Base-by-base conservation (phyloP, 805 yeast genomes). In the Ascoidea rubescens region DNA sequence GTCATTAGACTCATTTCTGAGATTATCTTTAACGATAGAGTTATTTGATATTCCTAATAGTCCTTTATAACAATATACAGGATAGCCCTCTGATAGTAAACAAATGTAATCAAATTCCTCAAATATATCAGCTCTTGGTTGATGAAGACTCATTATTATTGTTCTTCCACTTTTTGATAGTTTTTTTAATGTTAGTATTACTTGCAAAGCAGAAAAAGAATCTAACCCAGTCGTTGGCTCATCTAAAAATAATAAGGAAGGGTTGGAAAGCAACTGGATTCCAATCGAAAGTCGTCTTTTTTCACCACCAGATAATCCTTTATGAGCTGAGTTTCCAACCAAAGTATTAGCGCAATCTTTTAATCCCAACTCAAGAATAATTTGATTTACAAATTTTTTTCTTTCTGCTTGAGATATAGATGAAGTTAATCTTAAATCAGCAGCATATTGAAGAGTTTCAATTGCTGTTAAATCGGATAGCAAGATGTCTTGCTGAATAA, bases 211-310 rank as follows among this genome's bases (percentile, higher is more conserved):
- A 10, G 89, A 81, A 55, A 79, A 80, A 5, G 95, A 81, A 64
- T 87, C 96, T 37, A 87, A 67, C 0, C 96, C 95, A 0, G 96
- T 87, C 0, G 96, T 87, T 5, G 96, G 95, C 59, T 87, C 96
- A 63, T 87, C 96, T 47, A 87, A 65, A 59, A 87, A 87, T 54
- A 88, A 65, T 1, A 87, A 68, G 0, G 89, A 78, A 0, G 96
- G 96, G 56, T 80, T 84, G 5, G 85, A 77, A 49, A 87, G 70
- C 61, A 87, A 67, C 62, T 87, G 95, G 16, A 87, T 77, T 0
- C 87, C 96, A 44, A 87, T 75, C 47, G 90, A 82, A 4, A 85
- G 72, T 54, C 96, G 66, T 59, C 96, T 65, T 60, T 81, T 83
- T 61, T 87, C 96, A 37, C 96, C 96, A n/a, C 96, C 96, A 4